Evolutionary conservation across 768 basidiomycete genomes (phyloP).

Genomic region (Lactifluus pinguis): DNA sequence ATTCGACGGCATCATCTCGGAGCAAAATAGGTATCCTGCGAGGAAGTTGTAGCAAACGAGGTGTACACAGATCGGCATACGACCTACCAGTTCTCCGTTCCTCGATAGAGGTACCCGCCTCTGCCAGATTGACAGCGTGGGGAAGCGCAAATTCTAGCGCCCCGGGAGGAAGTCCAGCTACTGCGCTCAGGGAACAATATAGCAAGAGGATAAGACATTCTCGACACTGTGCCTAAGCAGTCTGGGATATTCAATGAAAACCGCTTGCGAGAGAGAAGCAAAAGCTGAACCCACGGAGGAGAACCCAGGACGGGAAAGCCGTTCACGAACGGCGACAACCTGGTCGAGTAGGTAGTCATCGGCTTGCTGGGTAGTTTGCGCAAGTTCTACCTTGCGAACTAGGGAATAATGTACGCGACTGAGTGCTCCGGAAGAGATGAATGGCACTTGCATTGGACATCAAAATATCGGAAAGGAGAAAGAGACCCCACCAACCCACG

Average conservation of each 20-base stretch:
- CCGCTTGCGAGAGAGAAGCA: not conserved
- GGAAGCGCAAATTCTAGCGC: slow-evolving; percentile 62
- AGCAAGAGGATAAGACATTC: slow-evolving; percentile 61
- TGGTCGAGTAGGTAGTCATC: slow-evolving; percentile 55
- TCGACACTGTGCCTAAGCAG: slow-evolving; percentile 49
- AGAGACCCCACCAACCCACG: no score
- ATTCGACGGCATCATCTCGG: slow-evolving; percentile 55
- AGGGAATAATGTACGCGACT: slow-evolving; percentile 68
- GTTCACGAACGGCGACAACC: slow-evolving; percentile 45
- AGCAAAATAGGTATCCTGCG: slow-evolving; percentile 71
- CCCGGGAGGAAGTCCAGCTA: slow-evolving; percentile 33
- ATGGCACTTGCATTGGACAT: slow-evolving; percentile 61
- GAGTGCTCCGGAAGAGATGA: slow-evolving; percentile 67
- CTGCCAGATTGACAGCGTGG: slow-evolving; percentile 70
- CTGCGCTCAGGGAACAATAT: slow-evolving; percentile 51
- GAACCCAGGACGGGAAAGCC: slow-evolving; percentile 41
- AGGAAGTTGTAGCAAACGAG: not conserved
- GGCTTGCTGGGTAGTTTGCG: slow-evolving; percentile 44
- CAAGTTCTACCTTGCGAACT: slow-evolving; percentile 62
- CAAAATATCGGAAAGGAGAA: no score
- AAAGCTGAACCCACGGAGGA: slow-evolving; percentile 41
- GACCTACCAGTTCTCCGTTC: slow-evolving; percentile 59
- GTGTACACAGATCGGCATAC: not conserved
- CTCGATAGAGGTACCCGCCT: slow-evolving; percentile 48
- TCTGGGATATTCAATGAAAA: not conserved